Base-by-base conservation (phyloP, 805 yeast species). In the Scheffersomyces coipomensis region DNA sequence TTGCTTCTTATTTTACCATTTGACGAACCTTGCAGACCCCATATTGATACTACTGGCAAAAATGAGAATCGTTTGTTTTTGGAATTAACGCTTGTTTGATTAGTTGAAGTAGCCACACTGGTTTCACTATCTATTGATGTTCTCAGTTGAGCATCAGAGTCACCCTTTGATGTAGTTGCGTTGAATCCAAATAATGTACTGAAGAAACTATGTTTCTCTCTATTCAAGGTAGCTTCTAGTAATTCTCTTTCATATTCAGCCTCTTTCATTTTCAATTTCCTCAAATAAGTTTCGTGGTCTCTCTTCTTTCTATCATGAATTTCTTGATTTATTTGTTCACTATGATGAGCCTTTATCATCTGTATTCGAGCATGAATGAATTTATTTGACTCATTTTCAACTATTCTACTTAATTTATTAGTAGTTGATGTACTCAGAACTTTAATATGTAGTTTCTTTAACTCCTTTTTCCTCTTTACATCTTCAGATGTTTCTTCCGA, bases 281-380 rank as follows among this genome's bases (percentile, higher is more conserved):
- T 53, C 13, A 69, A 52, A 35, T 62, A 64, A 31, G 52, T 33
- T 39, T 68, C 73, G 44, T 68, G 73, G 44, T 69, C 75, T 34
- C 53, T 54, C 23, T 62, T 53, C 41, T 62, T 64, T 32, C 75
- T 53, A 37, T 66, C 73, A 38, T 59, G 62, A 35, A 69, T 61
- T 44, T 60, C 58, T 33, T 60, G 49, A 17, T 58, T 46, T 37
- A 68, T 67, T 45, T 63, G 64, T 43, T 65, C 59, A 38, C 57
- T 55, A 42, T 68, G 73, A 39, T 64, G 71, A 4, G 60, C 61
- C 44, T 60, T 59, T 35, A 68, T 66, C 16, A 51, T 43, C 42
- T 66, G 64, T 21, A 69, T 66, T 26, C 75, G 52, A 21, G 60
- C 59, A 37, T 64, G 69, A 21, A 69, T 62, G 39, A 68, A 67